phyloP scores from a whole-genome alignment of 2,329 filamentous ascomycete species.

The Curvularia sp. region DNA sequence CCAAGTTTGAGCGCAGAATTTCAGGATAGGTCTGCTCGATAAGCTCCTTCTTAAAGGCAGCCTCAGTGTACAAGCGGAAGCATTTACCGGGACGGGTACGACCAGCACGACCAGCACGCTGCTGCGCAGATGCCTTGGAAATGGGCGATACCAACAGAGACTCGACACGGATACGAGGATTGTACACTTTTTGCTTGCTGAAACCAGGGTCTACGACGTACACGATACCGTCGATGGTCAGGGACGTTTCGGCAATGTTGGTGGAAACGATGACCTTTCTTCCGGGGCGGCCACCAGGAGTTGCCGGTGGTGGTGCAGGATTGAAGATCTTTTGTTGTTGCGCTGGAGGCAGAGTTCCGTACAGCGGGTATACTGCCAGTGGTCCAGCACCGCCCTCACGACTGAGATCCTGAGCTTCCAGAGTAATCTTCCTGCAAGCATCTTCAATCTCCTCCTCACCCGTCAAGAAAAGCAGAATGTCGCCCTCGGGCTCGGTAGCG shows the following conservation, averaged over 20 bases:
- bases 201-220: slow-evolving; percentile 99
- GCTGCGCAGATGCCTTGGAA: slow-evolving; percentile 95
- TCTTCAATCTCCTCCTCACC: slow-evolving; percentile 99
- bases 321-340: slow-evolving; percentile 98
- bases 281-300: slow-evolving; percentile 81
- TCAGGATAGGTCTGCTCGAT: slow-evolving; percentile 98
- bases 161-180: slow-evolving; percentile 94
- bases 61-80: slow-evolving; percentile 94
- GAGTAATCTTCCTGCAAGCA: slow-evolving; percentile 85
- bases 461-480: slow-evolving; percentile 92
- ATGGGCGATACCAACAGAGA: slow-evolving; percentile 97
- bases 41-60: slow-evolving; percentile 95
- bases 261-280: slow-evolving; percentile 93
- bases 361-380: slow-evolving; percentile 88
- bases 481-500: slow-evolving; percentile 87
- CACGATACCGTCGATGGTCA: slow-evolving; percentile 98
- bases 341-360: slow-evolving; percentile 87
- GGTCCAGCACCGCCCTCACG: slow-evolving; percentile 91
- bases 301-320: slow-evolving; percentile 76
- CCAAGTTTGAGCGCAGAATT: slow-evolving; percentile 90
- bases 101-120: slow-evolving; percentile 97
- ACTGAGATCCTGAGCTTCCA: slow-evolving; percentile 91
- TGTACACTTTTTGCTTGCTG: slow-evolving; percentile 99
- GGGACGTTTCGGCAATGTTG: slow-evolving; percentile 96
- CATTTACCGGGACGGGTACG: slow-evolving; percentile 98